A percentile compares a stretch with the other conserved stretches of the same genome.
Evolutionary conservation across 768 basidiomycete species (phyloP).

Genomic region (Lactifluus piperatus): DNA sequence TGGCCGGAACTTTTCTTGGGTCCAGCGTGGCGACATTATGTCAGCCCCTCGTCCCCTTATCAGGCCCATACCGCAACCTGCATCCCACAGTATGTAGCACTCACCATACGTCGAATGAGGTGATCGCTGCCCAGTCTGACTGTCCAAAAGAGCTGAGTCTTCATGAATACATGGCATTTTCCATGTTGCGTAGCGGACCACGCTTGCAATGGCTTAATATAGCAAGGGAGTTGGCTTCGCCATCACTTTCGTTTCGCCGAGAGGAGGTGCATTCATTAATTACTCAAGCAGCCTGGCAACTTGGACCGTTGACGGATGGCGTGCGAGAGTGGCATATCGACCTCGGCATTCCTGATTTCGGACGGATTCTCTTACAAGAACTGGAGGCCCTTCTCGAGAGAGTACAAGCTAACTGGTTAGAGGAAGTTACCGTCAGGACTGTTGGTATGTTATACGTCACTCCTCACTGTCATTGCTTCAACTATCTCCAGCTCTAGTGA

Average conservation of each 20-base stretch:
- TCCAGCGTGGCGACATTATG: background rate
- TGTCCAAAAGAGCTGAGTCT: conserved; percentile 13
- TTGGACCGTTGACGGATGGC: background rate
- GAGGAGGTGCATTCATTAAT: background rate
- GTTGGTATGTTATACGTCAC: background rate
- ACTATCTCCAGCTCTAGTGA: background rate
- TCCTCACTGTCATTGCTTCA: background rate
- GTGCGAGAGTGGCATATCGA: background rate
- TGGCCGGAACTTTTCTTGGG: background rate
- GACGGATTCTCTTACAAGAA: background rate
- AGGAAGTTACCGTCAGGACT: background rate
- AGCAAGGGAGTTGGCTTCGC: background rate
- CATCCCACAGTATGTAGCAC: background rate
- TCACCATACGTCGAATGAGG: background rate
- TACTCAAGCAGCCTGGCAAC: background rate
- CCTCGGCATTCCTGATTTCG: background rate
- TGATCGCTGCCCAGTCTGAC: conserved; percentile 21
- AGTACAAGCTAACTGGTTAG: background rate
- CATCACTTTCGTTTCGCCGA: background rate
- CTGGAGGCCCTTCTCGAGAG: background rate
- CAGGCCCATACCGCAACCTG: background rate
- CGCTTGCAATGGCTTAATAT: conserved; percentile 42
- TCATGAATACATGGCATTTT: conserved; percentile 41
- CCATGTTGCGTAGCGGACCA: conserved; percentile 36
- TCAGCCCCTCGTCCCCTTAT: background rate